Evolutionary conservation across 768 basidiomycete genomes (phyloP), one percentile per base, ranked within the genome.

Genomic region (Fomitopsis pulvina): DNA sequence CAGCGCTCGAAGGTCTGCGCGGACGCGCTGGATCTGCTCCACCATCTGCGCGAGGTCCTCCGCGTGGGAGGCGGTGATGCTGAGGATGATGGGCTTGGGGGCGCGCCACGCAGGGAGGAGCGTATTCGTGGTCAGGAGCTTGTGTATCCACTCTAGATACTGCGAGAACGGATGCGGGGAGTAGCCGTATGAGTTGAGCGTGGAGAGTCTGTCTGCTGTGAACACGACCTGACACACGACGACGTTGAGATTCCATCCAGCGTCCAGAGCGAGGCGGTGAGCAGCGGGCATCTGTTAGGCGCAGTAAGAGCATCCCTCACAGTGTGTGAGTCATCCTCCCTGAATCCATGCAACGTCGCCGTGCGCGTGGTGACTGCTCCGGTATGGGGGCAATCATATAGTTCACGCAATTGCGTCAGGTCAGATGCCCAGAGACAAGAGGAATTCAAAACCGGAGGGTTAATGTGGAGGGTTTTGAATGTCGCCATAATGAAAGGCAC

Each of bases 141-240:
- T 62, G 16, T 66, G 62, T 41, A 89, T 69, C 83, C 85, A 88
- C 44, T 61, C 64, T 39, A 90, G 62, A 67, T 92, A 93, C 21
- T 61, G 56, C n/a, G 69, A 59, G 38, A 93, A 74, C 4, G 85
- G 79, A 58, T 83, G 74, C 0, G 89, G 91, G 7, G 88, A 92
- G 67, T 92, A 94, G 21, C 91, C 91, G 65, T 88, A 93, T 0
- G 85, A 86, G 63, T 93, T 93, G 52, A 90, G 60, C 14, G 90
- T 81, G n/a, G 86, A 74, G 30, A 28, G 51, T 28, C 21, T 21
- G 26, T 27, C 16, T 25, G 44, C 41, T 37, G 41, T 29, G 18
- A 29, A 41, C 21, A 46, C 45, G 14, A 46, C 45, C 45, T 46
- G 43, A 27, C 9, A 3, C 11, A 29, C 29, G 43, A 14, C 4